Conservation (phyloP, 2,329 filamentous ascomycete species). For the Rutstroemia sydowiana region DNA sequence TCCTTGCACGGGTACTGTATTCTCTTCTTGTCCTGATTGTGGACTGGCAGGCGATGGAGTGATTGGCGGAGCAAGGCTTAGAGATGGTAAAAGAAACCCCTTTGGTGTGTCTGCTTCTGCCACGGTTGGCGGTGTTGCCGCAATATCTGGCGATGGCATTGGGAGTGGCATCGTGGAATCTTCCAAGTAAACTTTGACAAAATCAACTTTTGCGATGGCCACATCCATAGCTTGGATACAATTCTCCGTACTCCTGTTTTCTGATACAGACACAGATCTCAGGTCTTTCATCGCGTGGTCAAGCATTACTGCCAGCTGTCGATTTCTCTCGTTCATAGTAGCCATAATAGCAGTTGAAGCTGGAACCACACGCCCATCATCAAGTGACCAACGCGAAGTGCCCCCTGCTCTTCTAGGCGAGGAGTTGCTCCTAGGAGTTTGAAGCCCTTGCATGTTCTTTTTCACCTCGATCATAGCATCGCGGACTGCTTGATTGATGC, state of each 20-base stretch:
- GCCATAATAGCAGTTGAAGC: conserved; percentile 35
- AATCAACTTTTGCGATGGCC: conserved; percentile 55
- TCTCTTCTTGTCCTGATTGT: not conserved
- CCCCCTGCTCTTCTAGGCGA: conserved; percentile 21
- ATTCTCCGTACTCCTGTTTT: conserved; percentile 36
- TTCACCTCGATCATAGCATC: conserved; percentile 74
- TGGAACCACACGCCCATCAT: conserved; percentile 23
- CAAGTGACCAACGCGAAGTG: conserved; percentile 26
- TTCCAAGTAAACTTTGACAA: conserved; percentile 55
- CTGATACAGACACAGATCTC: conserved; percentile 48
- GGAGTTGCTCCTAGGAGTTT: conserved; percentile 43
- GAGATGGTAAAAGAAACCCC: conserved; percentile 4
- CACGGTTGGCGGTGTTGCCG: not conserved
- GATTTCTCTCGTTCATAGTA: conserved; percentile 57
- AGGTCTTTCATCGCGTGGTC: conserved; percentile 58
- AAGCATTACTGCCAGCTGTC: conserved; percentile 59
- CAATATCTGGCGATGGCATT: not conserved
- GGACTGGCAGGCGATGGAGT: not conserved
- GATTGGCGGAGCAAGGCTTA: not conserved
- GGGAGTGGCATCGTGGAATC: conserved; percentile 48
- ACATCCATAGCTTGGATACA: conserved; percentile 49
- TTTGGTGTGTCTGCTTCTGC: conserved; percentile 5
- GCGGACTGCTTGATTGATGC: conserved; percentile 73
- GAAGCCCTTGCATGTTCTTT: conserved; percentile 64
- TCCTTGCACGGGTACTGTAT: not conserved